Conservation (phyloP, 495 filamentous ascomycete genomes). For the Pseudomonodictys pantanalensis region DNA sequence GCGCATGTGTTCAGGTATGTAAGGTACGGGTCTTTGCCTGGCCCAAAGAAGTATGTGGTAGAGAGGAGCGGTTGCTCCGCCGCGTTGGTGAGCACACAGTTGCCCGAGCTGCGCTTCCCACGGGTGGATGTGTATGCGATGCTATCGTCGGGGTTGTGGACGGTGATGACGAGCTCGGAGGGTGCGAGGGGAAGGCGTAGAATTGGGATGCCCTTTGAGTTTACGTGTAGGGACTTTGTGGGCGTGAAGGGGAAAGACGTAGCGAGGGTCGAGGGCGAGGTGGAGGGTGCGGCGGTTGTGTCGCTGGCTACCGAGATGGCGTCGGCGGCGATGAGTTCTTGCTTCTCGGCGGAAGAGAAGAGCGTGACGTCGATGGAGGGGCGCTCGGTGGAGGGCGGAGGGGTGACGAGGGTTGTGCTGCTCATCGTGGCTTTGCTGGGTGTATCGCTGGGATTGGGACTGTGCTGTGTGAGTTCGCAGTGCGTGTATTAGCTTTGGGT, state of each 20-base stretch:
- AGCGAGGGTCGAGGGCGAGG: conserved; percentile 38
- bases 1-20: conserved; percentile 25
- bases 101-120: conserved; percentile 45
- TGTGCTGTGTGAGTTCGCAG: background rate
- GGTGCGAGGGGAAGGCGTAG: conserved; percentile 48
- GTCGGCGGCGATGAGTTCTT: conserved; percentile 20
- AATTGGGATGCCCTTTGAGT: conserved; percentile 45
- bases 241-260: conserved; percentile 43
- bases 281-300: conserved; percentile 8
- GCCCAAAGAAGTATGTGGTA: conserved; percentile 54
- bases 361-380: conserved; percentile 12
- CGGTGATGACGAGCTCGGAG: conserved; percentile 45
- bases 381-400: no score
- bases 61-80: conserved; percentile 37
- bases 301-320: conserved; percentile 16
- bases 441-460: background rate
- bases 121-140: conserved; percentile 48
- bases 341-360: conserved; percentile 16
- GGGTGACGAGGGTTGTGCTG: conserved; percentile 3
- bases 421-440: conserved; percentile 5
- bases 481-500: background rate
- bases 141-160: conserved; percentile 43
- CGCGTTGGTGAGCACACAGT: conserved; percentile 37
- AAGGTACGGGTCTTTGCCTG: conserved; percentile 41
- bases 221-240: conserved; percentile 45